Base-by-base conservation (phyloP, 2,329 filamentous ascomycete genomes). In the Cladosporium austrohemisphaericum region DNA sequence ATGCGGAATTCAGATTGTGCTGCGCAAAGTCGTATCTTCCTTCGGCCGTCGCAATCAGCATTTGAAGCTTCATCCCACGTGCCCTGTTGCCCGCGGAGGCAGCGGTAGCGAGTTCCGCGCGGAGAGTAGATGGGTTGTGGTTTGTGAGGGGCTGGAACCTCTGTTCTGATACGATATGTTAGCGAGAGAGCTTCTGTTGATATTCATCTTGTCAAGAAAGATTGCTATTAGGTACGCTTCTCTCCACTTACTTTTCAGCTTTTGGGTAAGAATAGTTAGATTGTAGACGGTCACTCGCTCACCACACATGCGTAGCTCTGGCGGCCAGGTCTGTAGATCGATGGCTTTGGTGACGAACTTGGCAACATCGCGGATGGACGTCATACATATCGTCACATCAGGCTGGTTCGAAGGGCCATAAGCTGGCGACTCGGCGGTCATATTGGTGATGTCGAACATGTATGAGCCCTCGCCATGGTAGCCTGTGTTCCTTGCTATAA, bases 261-360 rank as follows among this genome's bases (percentile, higher is more conserved):
- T 75, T 64, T 68, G 77, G 67, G 69, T 77, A 6, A 68, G 71
- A n/a, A 77, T 71, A 8, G 86, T 72, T 9, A 90, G 71, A 37
- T 83, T 76, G 10, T 74, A 72, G 2, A 87, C 74, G 1, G 75
- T 78, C 64, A 85, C 70, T 5, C 80, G 72, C 46, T 86, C 83
- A n/a, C 85, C 84, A 41, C 76, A 75, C 76, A 90, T 82, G 31
- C 76, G 77, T 63, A 86, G 81, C 62, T 89, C 85, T 5, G 68
- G 65, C 3, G 84, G 84, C 86, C 86, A 91, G 14, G 65, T 73
- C 5, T 72, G 68, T 32, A 88, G 66, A 37, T 86, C 83, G 23
- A 88, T 65, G 11, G 86, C 80, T n/a, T 81, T 79, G 9, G 83
- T 82, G 7, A 90, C 72, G 57, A 86, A 88, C n/a, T 76, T 75